Evolutionary conservation across 768 basidiomycete genomes (phyloP).

Genomic region (Suillus variegatus): DNA sequence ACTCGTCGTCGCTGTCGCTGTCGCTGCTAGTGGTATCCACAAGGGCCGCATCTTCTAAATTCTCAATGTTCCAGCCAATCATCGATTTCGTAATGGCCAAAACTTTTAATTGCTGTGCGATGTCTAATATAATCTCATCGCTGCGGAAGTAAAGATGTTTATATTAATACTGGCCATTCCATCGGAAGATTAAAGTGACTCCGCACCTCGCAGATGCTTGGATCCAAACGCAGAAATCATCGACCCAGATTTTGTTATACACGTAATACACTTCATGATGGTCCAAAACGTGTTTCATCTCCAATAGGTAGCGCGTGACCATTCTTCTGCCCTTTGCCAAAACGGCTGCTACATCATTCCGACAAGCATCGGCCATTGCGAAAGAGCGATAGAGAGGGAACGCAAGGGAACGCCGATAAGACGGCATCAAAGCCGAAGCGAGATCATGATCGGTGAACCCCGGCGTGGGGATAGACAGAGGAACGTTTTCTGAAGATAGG

Average conservation of each 20-base stretch:
- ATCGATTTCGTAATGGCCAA: constrained; percentile 49
- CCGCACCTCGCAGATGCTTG: constrained; percentile 69
- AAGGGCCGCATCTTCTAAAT: constrained; percentile 58
- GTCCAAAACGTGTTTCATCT: constrained; percentile 73
- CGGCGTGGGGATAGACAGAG: constrained; percentile 10
- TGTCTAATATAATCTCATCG: constrained; percentile 50
- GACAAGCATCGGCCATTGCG: constrained; percentile 68
- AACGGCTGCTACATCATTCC: constrained; percentile 58
- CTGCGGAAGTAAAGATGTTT: constrained; percentile 37
- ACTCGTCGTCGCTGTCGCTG: constrained; percentile 55
- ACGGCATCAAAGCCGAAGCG: constrained; percentile 51
- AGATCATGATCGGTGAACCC: constrained; percentile 49
- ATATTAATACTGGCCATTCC: background rate
- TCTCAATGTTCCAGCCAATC: constrained; percentile 73
- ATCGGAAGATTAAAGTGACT: background rate
- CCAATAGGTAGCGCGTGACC: constrained; percentile 66
- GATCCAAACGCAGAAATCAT: constrained; percentile 84
- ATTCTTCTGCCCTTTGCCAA: constrained; percentile 62
- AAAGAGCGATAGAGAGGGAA: constrained; percentile 85
- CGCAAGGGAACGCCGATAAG: constrained; percentile 72
- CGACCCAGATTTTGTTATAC: constrained; percentile 86
- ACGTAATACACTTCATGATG: constrained; percentile 86
- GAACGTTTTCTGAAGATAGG: constrained; percentile 18
- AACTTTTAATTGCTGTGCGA: constrained; percentile 45
- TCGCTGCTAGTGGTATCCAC: constrained; percentile 44